Conservation (phyloP, 495 filamentous ascomycete genomes). For the Daldinia bambusicola region DNA sequence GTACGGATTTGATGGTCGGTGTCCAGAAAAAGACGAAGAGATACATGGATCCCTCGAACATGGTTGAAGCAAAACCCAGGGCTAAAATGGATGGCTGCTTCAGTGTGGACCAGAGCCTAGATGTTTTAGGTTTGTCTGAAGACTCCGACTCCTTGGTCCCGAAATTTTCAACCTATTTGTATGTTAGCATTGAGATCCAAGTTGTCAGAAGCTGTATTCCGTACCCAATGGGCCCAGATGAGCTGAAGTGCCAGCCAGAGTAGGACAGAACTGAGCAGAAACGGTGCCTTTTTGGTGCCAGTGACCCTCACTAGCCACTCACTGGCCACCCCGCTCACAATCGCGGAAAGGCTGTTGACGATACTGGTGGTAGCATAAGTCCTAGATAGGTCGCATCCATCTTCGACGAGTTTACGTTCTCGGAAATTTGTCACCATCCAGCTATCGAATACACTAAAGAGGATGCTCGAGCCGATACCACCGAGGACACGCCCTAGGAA, state of each 20-base stretch:
- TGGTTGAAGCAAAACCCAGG: conserved; percentile 60
- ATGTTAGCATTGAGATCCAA: conserved; percentile 15
- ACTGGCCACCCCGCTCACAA: conserved; percentile 56
- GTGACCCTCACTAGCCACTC: conserved; percentile 52
- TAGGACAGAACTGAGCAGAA: conserved; percentile 54
- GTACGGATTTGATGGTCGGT: conserved; percentile 58
- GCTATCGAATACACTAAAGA: conserved; percentile 67
- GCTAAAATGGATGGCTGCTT: conserved; percentile 55
- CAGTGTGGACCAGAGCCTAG: conserved; percentile 35
- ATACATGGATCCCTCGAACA: conserved; percentile 69
- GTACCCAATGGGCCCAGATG: conserved; percentile 62
- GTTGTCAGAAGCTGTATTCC: conserved; percentile 14
- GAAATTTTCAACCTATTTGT: conserved; percentile 58
- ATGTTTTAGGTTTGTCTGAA: conserved; percentile 25
- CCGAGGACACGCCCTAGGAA: conserved; percentile 62
- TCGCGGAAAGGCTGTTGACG: conserved; percentile 62
- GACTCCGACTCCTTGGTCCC: conserved; percentile 45
- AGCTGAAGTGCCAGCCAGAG: conserved; percentile 53
- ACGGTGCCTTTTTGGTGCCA: conserved; percentile 63
- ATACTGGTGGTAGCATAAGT: conserved; percentile 64
- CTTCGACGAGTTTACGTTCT: conserved; percentile 44
- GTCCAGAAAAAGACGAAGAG: conserved; percentile 69
- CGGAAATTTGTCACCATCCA: conserved; percentile 68
- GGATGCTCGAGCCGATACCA: conserved; percentile 63
- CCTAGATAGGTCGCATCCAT: conserved; percentile 51